Evolutionary conservation across 129 eudicot species (phyloP).

Genomic region (Silybum marianum): DNA sequence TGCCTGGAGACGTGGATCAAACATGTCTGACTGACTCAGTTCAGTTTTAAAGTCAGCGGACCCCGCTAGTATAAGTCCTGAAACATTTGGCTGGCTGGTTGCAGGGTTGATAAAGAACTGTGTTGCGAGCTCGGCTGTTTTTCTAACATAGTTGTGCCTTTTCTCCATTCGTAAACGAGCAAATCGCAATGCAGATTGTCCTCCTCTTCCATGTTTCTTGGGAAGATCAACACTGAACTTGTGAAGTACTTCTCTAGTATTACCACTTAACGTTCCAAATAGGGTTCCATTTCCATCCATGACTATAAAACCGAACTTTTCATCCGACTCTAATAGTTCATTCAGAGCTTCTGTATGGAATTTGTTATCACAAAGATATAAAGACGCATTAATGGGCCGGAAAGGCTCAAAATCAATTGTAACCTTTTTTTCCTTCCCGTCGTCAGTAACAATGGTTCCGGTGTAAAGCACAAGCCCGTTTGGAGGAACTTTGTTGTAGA

Average conservation of each 20-base stretch:
- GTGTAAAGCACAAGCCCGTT: conserved; percentile 27
- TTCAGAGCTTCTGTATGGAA: conserved; percentile 27
- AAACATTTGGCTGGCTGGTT: conserved; percentile 26
- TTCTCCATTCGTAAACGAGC: conserved; percentile 30
- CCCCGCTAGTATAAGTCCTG: conserved; percentile 20
- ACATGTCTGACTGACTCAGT: conserved; percentile 20
- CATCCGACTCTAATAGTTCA: conserved; percentile 29
- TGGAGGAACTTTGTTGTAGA: conserved; percentile 26
- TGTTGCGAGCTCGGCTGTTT: conserved; percentile 22
- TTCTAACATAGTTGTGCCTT: conserved; percentile 23
- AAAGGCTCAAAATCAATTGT: conserved; percentile 27
- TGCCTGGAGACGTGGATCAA: conserved; percentile 20
- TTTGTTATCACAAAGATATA: conserved; percentile 29
- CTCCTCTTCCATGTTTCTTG: conserved; percentile 29
- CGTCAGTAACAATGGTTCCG: conserved; percentile 27
- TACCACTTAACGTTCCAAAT: conserved; percentile 26
- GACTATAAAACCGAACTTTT: conserved; percentile 26
- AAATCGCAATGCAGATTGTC: conserved; percentile 26
- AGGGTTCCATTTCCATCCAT: conserved; percentile 33
- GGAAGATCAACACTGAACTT: conserved; percentile 26
- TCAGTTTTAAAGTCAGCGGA: conserved; percentile 21
- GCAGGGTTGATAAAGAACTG: conserved; percentile 26
- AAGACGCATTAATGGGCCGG: conserved; percentile 25
- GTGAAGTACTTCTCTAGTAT: conserved; percentile 24
- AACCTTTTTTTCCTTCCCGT: conserved; percentile 29